A percentile compares a stretch with the other conserved stretches of the same genome.
These are phyloP conservation scores for Trichoderma endophyticum DNA, from an alignment of 2,329 filamentous ascomycete genomes.

Conservation along the genomic window DNA sequence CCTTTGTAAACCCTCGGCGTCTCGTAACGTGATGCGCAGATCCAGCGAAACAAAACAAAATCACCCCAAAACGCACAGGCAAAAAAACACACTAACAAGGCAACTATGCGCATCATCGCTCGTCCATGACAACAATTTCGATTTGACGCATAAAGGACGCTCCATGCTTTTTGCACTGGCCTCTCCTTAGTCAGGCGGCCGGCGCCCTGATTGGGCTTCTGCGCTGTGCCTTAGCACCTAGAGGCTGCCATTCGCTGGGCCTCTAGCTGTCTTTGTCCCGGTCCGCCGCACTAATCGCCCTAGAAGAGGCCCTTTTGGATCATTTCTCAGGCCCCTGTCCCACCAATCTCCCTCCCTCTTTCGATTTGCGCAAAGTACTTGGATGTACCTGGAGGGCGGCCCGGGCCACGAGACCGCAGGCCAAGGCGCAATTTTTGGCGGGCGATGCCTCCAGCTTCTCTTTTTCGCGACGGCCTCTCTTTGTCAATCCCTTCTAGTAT, in stretches of 20 bases:
- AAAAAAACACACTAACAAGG: not conserved
- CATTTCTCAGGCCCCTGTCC: conserved; percentile 12
- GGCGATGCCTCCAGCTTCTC: not conserved
- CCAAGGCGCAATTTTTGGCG: conserved; percentile 1
- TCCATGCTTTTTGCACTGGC: not conserved
- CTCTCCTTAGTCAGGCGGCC: not conserved
- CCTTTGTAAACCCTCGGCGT: not conserved
- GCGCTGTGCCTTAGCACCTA: not conserved
- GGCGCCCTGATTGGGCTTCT: not conserved
- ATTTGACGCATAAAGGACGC: not conserved
- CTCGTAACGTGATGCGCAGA: not conserved
- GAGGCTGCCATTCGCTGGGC: not conserved
- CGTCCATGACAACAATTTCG: not conserved
- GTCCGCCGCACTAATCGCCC: conserved; percentile 4
- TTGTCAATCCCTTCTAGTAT: not conserved
- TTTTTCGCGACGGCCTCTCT: not conserved
- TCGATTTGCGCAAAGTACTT: not conserved
- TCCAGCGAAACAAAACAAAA: not conserved
- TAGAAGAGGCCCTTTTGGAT: conserved; percentile 4
- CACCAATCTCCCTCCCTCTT: conserved; percentile 8
- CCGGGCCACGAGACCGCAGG: conserved; percentile 11
- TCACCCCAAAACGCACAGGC: not conserved
- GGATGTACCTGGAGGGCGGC: conserved; percentile 1
- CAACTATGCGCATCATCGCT: not conserved
- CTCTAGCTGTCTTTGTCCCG: not conserved